Conservation (phyloP, 2,329 filamentous ascomycete species). For the Ceratocystis huliohia region DNA sequence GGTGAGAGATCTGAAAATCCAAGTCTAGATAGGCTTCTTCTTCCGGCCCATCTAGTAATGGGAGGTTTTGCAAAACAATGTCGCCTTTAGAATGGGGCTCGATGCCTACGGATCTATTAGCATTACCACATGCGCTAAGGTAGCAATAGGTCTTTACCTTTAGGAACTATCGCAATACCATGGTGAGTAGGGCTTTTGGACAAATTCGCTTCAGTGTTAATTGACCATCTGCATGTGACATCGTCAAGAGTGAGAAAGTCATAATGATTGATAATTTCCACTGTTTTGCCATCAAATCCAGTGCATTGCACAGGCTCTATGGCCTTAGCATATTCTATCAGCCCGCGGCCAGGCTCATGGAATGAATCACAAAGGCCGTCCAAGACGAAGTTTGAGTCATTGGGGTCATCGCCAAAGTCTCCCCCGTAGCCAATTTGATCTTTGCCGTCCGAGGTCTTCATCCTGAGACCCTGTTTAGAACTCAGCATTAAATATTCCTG, state of each 20-base stretch:
- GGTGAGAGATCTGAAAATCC: conserved; percentile 20
- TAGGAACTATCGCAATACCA: not conserved
- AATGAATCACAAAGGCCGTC: conserved; percentile 40
- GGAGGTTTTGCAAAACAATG: conserved; percentile 24
- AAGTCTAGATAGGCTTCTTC: conserved; percentile 26
- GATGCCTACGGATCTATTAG: conserved; percentile 27
- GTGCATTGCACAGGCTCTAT: conserved; percentile 46
- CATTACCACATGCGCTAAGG: not conserved
- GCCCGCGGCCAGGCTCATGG: conserved; percentile 40
- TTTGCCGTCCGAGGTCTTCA: conserved; percentile 32
- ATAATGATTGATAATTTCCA: conserved; percentile 41
- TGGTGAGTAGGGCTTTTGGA: not conserved
- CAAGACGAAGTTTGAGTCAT: conserved; percentile 48
- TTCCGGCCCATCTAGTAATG: not conserved
- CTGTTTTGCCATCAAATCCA: conserved; percentile 30
- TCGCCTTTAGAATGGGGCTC: conserved; percentile 33
- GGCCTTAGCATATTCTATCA: conserved; percentile 44
- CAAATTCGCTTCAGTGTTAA: not conserved
- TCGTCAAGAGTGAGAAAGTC: conserved; percentile 42
- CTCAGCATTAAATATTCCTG: not conserved
- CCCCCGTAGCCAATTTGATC: conserved; percentile 46
- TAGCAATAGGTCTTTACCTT: not conserved
- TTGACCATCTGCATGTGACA: conserved; percentile 30
- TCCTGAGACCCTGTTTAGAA: conserved; percentile 31
- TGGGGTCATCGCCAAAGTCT: conserved; percentile 48